Conservation (phyloP, 495 filamentous ascomycete genomes). For the Penicillium odoratum region DNA sequence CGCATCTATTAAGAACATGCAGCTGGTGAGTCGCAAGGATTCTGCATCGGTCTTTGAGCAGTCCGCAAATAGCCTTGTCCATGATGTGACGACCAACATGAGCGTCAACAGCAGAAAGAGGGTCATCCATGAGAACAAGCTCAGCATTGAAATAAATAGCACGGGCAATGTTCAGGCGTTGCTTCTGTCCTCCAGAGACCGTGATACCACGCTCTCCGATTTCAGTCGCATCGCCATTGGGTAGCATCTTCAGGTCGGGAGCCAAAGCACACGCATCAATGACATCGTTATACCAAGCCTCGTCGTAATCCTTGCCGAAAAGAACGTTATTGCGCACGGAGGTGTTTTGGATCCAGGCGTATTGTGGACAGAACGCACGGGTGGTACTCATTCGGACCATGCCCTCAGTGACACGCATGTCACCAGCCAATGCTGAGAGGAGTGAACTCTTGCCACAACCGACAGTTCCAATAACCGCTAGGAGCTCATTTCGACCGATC, state of each 20-base stretch:
- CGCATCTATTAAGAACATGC: conserved; percentile 86
- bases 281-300: conserved; percentile 56
- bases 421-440: conserved; percentile 84
- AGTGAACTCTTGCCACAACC: conserved; percentile 92
- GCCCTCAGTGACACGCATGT: conserved; percentile 84
- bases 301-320: conserved; percentile 69
- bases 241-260: conserved; percentile 56
- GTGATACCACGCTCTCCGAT: conserved; percentile 65
- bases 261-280: conserved; percentile 57
- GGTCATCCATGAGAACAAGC: conserved; percentile 82
- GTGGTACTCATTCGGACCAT: conserved; percentile 71
- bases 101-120: conserved; percentile 79
- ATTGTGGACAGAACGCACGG: conserved; percentile 90
- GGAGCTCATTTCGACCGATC: conserved; percentile 76
- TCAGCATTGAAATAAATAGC: conserved; percentile 85
- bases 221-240: conserved; percentile 56
- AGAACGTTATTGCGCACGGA: conserved; percentile 85
- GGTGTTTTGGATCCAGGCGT: conserved; percentile 96
- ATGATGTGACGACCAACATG: conserved; percentile 94
- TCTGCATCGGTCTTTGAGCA: conserved; percentile 84
- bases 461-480: conserved; percentile 89
- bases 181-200: conserved; percentile 67
- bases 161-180: conserved; percentile 73
- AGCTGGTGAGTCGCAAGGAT: conserved; percentile 94
- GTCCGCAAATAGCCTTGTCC: conserved; percentile 88